Conservation (phyloP, 1,284 basidiomycete species). For the Papiliotrema flavescens region DNA sequence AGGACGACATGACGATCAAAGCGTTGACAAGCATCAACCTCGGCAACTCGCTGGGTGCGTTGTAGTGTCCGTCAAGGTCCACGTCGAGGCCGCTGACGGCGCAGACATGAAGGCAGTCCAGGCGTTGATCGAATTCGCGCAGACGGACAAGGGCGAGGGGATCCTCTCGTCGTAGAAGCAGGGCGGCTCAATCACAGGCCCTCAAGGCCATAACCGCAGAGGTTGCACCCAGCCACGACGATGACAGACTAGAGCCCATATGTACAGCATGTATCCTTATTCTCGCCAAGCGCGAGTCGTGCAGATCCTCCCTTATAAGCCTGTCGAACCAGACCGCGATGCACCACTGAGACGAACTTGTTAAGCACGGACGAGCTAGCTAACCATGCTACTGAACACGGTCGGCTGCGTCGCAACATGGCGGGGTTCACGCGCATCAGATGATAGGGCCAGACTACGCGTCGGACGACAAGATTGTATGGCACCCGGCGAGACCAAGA, state of each 20-base stretch:
- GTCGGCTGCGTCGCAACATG: too few species aligned
- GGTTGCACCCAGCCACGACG: too few species aligned
- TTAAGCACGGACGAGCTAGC: too few species aligned
- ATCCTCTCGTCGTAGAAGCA: conserved; percentile 37
- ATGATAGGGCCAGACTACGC: too few species aligned
- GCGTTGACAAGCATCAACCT: conserved; percentile 61
- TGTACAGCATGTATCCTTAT: neutral
- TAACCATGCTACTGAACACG: too few species aligned
- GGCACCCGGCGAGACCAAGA: too few species aligned
- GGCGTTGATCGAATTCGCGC: conserved; percentile 38
- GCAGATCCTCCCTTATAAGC: neutral
- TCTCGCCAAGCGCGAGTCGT: neutral
- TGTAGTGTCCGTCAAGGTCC: too few species aligned
- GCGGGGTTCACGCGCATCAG: neutral
- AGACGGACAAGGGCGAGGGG: conserved; percentile 39
- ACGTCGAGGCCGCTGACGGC: neutral
- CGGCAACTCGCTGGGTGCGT: conserved; percentile 65
- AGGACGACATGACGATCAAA: conserved; percentile 60
- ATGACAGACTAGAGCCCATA: neutral
- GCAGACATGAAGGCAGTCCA: conserved; percentile 43
- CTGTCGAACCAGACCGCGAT: neutral
- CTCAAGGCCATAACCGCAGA: too few species aligned
- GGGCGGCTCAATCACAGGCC: too few species aligned
- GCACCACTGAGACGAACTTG: neutral
- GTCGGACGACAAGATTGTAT: too few species aligned